Conservation (phyloP, 805 yeast species). For the Kazachstania martiniae region DNA sequence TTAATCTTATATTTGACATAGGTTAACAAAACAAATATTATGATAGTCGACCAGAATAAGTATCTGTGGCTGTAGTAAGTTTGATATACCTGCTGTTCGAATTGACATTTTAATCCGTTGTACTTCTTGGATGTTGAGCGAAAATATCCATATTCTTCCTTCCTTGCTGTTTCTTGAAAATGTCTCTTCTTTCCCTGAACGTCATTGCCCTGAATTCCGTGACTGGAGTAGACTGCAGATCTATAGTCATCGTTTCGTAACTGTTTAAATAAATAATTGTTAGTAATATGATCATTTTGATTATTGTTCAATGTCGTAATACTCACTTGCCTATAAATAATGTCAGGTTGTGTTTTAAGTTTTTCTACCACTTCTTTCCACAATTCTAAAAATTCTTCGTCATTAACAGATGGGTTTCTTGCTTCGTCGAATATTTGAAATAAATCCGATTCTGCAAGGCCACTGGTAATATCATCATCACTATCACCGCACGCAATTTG, state of each 20-base stretch:
- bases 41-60: constrained; percentile 7
- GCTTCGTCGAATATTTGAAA: constrained; percentile 39
- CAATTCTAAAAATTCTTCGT: constrained; percentile 53
- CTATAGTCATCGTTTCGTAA: constrained; percentile 22
- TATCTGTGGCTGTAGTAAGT: constrained; percentile 23
- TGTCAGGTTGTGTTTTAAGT: constrained; percentile 55
- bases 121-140: constrained; percentile 64
- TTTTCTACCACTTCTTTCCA: constrained; percentile 59
- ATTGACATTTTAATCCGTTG: constrained; percentile 46
- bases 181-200: constrained; percentile 29
- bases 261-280: constrained; percentile 13
- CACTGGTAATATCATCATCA: constrained; percentile 37
- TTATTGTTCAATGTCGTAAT: constrained; percentile 3
- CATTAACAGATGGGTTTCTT: constrained; percentile 28
- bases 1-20: constrained; percentile 28
- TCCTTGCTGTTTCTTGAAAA: constrained; percentile 24
- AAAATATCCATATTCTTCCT: constrained; percentile 41
- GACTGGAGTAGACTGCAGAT: constrained; percentile 29
- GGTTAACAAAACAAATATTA: constrained; percentile 13
- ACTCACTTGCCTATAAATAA: constrained; percentile 69
- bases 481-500: constrained; percentile 46
- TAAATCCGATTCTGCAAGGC: constrained; percentile 39
- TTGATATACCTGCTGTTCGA: constrained; percentile 40
- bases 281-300: constrained; percentile 7
- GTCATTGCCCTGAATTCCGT: constrained; percentile 31